Evolutionary conservation across 176 grass and related monocot genomes (phyloP).

Genomic region (Triticum monococcum): DNA sequence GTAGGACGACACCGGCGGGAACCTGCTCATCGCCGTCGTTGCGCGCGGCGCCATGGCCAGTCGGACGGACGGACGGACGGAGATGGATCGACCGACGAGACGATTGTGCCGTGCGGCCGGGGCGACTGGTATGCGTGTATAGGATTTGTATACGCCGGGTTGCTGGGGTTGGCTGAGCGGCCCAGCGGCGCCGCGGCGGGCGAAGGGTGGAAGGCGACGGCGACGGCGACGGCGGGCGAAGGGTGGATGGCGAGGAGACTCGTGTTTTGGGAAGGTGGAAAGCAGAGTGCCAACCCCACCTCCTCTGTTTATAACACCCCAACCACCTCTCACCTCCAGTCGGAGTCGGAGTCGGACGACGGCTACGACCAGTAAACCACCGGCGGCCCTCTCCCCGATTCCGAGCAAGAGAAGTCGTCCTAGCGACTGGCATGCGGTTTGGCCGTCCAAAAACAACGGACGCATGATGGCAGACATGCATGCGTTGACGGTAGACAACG

Average conservation of each 20-base stretch:
- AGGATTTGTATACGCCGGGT: not conserved
- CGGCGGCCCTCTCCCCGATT: no score
- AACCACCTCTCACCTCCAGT: not conserved
- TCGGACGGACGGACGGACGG: not conserved
- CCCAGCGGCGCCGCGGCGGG: not conserved
- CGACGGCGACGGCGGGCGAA: not conserved
- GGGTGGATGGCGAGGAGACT: not conserved
- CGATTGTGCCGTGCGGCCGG: not conserved
- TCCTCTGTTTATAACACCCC: no score
- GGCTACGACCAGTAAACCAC: no score
- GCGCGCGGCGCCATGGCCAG: not conserved
- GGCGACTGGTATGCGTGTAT: not conserved
- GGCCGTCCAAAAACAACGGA: not conserved
- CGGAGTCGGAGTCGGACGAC: not conserved
- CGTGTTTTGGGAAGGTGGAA: not conserved
- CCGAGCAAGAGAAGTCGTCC: not conserved
- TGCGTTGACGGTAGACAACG: no score
- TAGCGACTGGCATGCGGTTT: not conserved
- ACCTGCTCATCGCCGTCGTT: not conserved
- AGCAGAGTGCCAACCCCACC: not conserved
- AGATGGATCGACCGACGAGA: not conserved
- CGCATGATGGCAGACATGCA: no score
- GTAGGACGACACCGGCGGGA: constrained; percentile 52
- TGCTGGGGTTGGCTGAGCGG: not conserved
- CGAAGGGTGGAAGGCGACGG: not conserved